Percentiles rank a stretch among this genome's conserved stretches.
Conservation (phyloP, 305 asterid genomes). For the Coffea humblotiana region DNA sequence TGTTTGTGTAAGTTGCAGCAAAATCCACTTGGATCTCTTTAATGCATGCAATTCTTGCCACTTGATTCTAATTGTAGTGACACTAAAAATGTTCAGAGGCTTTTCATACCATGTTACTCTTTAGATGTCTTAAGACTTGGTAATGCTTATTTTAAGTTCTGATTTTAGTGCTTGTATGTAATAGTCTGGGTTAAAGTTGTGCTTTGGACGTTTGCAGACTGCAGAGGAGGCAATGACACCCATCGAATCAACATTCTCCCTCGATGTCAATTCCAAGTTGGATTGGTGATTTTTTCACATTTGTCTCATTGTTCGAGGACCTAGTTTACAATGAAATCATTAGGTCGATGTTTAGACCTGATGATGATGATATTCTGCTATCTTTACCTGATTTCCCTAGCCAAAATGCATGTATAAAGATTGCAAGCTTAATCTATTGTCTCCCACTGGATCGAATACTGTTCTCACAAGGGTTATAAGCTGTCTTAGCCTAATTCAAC, state of each 20-base stretch:
- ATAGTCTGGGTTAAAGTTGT: conserved; percentile 8
- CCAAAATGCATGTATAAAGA: background rate
- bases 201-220: conserved; percentile 52
- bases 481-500: background rate
- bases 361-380: background rate
- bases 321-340: background rate
- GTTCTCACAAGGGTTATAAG: background rate
- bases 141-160: background rate
- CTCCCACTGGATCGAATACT: background rate
- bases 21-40: background rate
- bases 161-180: conserved; percentile 1
- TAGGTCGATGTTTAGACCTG: background rate
- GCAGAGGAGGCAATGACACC: conserved; percentile 99
- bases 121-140: background rate
- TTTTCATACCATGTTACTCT: background rate
- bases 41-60: background rate
- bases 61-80: background rate
- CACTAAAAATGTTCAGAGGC: background rate
- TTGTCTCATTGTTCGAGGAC: background rate
- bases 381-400: background rate
- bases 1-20: background rate
- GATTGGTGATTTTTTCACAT: conserved; percentile 69
- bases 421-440: background rate
- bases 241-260: conserved; percentile 90
- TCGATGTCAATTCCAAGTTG: conserved; percentile 80